phyloP scores from a whole-genome alignment of 495 filamentous ascomycete species.

The Penicillium simplicissimum region DNA sequence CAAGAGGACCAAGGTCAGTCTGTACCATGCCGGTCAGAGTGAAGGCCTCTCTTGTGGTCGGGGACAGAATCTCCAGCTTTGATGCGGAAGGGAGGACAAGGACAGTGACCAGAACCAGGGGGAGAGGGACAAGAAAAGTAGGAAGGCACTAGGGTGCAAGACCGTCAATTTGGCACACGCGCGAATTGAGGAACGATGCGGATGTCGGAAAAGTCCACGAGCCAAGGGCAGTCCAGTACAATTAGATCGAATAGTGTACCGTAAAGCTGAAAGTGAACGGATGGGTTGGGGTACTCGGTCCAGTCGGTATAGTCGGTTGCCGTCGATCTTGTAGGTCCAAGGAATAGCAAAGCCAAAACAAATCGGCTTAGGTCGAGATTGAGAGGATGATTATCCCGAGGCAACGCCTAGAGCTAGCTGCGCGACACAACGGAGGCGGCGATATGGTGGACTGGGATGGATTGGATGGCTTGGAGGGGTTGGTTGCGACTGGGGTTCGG shows the following conservation, averaged over 20 bases:
- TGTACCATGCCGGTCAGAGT: conserved; percentile 51
- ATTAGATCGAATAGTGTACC: neutral
- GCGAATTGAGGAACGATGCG: neutral
- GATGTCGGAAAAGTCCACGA: neutral
- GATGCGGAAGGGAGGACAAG: conserved; percentile 10
- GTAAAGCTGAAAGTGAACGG: neutral
- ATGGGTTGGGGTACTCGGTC: neutral
- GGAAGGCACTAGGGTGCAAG: conserved; percentile 19
- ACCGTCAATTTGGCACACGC: neutral
- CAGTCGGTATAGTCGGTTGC: neutral
- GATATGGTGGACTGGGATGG: conserved; percentile 1
- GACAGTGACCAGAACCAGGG: neutral
- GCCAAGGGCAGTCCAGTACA: neutral
- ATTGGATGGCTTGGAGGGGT: conserved; percentile 6
- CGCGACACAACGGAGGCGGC: conserved; percentile 3
- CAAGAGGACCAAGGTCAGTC: conserved; percentile 43
- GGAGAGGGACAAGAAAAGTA: conserved; percentile 7
- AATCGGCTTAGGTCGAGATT: neutral
- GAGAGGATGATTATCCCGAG: neutral
- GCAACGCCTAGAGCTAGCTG: neutral
- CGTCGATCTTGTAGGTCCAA: conserved; percentile 1
- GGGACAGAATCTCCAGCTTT: conserved; percentile 17
- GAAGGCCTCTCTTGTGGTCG: conserved; percentile 29
- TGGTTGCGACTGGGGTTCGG: conserved; percentile 34
- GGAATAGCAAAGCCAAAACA: neutral